Evolutionary conservation across 1,139 yeast genomes (phyloP).

Genomic region (Protomyces macrosporus): DNA sequence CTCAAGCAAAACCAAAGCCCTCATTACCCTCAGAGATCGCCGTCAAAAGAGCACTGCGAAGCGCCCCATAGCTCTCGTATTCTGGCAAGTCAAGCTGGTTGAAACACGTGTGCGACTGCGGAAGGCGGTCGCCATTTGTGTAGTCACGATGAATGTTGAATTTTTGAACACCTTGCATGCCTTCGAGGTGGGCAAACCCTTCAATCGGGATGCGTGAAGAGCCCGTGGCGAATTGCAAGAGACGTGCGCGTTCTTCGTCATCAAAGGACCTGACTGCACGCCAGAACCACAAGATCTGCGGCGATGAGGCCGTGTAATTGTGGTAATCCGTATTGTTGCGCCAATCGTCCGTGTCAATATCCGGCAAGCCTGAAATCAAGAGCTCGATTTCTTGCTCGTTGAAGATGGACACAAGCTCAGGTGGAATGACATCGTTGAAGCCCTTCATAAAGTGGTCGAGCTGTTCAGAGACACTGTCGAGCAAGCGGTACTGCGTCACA

Average conservation of each 20-base stretch:
- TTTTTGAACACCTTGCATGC: slow-evolving; percentile 79
- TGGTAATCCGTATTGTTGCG: slow-evolving; percentile 74
- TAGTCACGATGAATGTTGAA: slow-evolving; percentile 88
- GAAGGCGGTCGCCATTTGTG: slow-evolving; percentile 78
- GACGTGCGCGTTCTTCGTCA: slow-evolving; percentile 86
- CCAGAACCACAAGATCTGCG: slow-evolving; percentile 97
- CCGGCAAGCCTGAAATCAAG: slow-evolving; percentile 90
- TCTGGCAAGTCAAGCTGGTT: slow-evolving; percentile 84
- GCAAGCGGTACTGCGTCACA: slow-evolving; percentile 81
- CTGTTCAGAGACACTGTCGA: slow-evolving; percentile 80
- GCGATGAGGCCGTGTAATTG: slow-evolving; percentile 77
- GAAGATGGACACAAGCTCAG: slow-evolving; percentile 76
- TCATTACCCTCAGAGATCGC: slow-evolving; percentile 95
- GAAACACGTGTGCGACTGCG: slow-evolving; percentile 53
- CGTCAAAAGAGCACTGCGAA: slow-evolving; percentile 70
- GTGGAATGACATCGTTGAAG: slow-evolving; percentile 88
- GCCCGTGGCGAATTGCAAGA: slow-evolving; percentile 94
- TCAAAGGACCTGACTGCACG: slow-evolving; percentile 94
- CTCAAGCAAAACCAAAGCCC: slow-evolving; percentile 80
- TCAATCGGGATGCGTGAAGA: slow-evolving; percentile 93
- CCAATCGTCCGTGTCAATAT: slow-evolving; percentile 95
- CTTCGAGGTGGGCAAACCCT: slow-evolving; percentile 86
- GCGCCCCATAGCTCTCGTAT: slow-evolving; percentile 78
- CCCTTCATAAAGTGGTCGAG: slow-evolving; percentile 68
- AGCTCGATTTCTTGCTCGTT: slow-evolving; percentile 95